These are phyloP conservation scores for Pestalotiopsis sp. DNA, from an alignment of 2,329 filamentous ascomycete genomes.

Conservation along the genomic window DNA sequence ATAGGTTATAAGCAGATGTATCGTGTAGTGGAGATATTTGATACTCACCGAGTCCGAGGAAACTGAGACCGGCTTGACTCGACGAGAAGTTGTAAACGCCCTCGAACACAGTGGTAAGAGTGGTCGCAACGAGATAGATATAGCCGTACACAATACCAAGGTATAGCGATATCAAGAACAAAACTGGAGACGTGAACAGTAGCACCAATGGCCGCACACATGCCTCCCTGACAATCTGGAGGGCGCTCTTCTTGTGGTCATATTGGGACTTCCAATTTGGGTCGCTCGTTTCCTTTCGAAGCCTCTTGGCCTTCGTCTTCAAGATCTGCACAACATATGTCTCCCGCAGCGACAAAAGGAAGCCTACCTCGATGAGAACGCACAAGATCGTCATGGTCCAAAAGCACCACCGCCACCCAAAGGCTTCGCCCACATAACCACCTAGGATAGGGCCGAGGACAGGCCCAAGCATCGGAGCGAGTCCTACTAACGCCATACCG, in stretches of 20 bases:
- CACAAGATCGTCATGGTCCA: slow-evolving; percentile 38
- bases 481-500: slow-evolving; percentile 40
- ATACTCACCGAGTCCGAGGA: neutral
- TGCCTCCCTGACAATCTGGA: neutral
- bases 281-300: neutral
- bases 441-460: slow-evolving; percentile 50
- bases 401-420: slow-evolving; percentile 53
- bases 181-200: neutral
- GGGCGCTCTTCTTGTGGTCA: neutral
- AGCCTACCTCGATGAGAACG: slow-evolving; percentile 17
- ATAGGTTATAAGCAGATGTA: neutral
- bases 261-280: neutral
- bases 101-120: neutral
- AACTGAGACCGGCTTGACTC: neutral
- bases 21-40: neutral
- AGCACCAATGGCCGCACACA: neutral
- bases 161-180: neutral
- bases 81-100: neutral
- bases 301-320: neutral
- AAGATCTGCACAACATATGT: neutral
- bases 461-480: slow-evolving; percentile 11
- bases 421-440: slow-evolving; percentile 32
- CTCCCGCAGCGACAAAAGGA: neutral
- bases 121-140: neutral
- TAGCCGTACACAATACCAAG: neutral